Conservation (phyloP, 2,329 filamentous ascomycete genomes). For the Incumbomyces lentus region DNA sequence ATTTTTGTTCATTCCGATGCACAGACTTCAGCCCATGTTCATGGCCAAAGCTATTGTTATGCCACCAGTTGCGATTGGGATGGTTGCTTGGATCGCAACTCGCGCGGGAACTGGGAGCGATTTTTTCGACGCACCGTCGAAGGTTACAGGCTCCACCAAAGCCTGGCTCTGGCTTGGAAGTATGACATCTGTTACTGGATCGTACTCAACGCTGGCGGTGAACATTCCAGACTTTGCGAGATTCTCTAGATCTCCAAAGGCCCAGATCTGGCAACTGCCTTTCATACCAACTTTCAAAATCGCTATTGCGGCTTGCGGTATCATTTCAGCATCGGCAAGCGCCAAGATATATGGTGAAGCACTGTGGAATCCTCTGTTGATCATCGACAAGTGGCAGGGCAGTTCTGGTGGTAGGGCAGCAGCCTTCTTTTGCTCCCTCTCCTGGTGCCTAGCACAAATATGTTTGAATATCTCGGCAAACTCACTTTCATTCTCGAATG, state of each 20-base stretch:
- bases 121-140: slow-evolving; percentile 14
- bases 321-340: slow-evolving; percentile 33
- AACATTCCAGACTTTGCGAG: slow-evolving; percentile 30
- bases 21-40: slow-evolving; percentile 18
- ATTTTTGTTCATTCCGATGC: slow-evolving; percentile 19
- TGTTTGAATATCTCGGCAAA: slow-evolving; percentile 41
- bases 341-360: slow-evolving; percentile 19
- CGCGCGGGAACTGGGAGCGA: slow-evolving; percentile 12
- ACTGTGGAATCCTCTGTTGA: slow-evolving; percentile 24
- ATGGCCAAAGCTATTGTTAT: slow-evolving; percentile 18
- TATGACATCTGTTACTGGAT: slow-evolving; percentile 20
- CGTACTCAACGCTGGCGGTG: slow-evolving; percentile 26
- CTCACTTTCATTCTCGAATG: slow-evolving; percentile 42
- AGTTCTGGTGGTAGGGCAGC: slow-evolving; percentile 22
- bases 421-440: slow-evolving; percentile 24
- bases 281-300: slow-evolving; percentile 33
- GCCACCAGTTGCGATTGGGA: slow-evolving; percentile 16
- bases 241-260: slow-evolving; percentile 23
- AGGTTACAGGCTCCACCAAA: slow-evolving; percentile 12
- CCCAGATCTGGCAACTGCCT: slow-evolving; percentile 33
- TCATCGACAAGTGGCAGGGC: slow-evolving; percentile 22
- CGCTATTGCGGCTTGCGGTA: slow-evolving; percentile 40
- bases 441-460: slow-evolving; percentile 35
- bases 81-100: slow-evolving; percentile 17
- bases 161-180: slow-evolving; percentile 15